Conservation (phyloP, 805 yeast genomes). For the Yarrowia deformans region DNA sequence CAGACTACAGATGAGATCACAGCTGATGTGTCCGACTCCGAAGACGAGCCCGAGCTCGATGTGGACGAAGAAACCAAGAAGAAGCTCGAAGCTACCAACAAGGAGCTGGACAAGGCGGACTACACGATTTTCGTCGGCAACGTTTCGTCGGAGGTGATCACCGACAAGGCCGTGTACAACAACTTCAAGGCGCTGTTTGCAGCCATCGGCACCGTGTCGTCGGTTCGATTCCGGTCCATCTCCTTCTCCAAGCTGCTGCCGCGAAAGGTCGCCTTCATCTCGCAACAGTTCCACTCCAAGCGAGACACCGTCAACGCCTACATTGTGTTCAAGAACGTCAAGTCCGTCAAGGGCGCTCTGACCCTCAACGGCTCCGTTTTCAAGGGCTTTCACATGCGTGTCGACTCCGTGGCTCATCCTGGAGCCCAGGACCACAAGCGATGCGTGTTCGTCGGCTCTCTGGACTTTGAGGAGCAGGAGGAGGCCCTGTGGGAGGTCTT, state of each 20-base stretch:
- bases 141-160: conserved; percentile 68
- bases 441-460: conserved; percentile 89
- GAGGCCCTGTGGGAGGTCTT: conserved; percentile 89
- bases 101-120: conserved; percentile 82
- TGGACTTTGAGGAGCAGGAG: conserved; percentile 91
- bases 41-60: conserved; percentile 44
- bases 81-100: conserved; percentile 61
- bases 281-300: conserved; percentile 74
- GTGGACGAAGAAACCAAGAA: conserved; percentile 48
- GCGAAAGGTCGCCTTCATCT: conserved; percentile 87
- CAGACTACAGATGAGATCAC: conserved; percentile 43
- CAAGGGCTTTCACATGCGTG: conserved; percentile 78
- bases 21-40: conserved; percentile 45
- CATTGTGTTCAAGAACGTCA: conserved; percentile 69
- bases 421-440: conserved; percentile 81
- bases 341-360: conserved; percentile 56
- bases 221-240: conserved; percentile 90
- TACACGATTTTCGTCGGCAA: conserved; percentile 90
- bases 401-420: conserved; percentile 94
- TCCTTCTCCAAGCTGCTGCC: conserved; percentile 89
- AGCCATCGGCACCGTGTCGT: conserved; percentile 61
- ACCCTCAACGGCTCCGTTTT: conserved; percentile 72
- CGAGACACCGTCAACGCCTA: conserved; percentile 89
- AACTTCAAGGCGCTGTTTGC: conserved; percentile 69
- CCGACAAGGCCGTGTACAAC: conserved; percentile 66